phyloP scores from a whole-genome alignment of 2,329 filamentous ascomycete genomes.

The Fusarium devonianum region DNA sequence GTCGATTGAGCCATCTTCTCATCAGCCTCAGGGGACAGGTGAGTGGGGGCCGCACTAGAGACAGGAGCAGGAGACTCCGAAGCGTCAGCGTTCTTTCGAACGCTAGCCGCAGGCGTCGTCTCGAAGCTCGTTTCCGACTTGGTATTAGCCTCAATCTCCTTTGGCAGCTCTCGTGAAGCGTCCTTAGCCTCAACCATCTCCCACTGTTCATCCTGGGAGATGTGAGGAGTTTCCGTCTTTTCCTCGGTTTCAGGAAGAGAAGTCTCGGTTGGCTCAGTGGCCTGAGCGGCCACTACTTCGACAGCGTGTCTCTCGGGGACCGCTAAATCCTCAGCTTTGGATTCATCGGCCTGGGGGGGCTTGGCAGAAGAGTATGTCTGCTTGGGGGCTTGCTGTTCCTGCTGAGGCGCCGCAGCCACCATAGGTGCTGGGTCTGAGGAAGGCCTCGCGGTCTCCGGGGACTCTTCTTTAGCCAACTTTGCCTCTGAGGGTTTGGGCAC shows the following conservation, averaged over 20 bases:
- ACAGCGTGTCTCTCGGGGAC: background rate
- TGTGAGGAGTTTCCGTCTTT: slow-evolving; percentile 9
- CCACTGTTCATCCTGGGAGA: slow-evolving; percentile 24
- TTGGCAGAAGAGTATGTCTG: background rate
- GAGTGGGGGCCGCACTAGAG: background rate
- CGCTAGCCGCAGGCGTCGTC: slow-evolving; percentile 21
- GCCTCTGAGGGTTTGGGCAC: slow-evolving; percentile 5
- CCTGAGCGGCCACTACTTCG: background rate
- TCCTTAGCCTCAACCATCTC: slow-evolving; percentile 23
- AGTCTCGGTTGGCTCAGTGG: background rate
- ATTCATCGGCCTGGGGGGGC: background rate
- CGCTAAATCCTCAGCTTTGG: slow-evolving; percentile 2
- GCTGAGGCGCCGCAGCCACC: background rate
- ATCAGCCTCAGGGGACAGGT: background rate
- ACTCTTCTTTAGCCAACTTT: background rate
- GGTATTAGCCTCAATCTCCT: slow-evolving; percentile 22
- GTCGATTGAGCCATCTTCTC: slow-evolving; percentile 2
- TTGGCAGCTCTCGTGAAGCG: slow-evolving; percentile 3
- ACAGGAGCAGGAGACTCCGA: slow-evolving; percentile 1
- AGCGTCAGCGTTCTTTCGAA: slow-evolving; percentile 14
- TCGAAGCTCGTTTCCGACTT: slow-evolving; percentile 33
- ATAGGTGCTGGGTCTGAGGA: background rate
- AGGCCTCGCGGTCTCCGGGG: slow-evolving; percentile 1
- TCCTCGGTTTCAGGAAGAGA: background rate
- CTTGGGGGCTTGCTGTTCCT: background rate